Evolutionary conservation across 148 eudicot genomes (phyloP).

Genomic region (Vaccinium myrtillus): DNA sequence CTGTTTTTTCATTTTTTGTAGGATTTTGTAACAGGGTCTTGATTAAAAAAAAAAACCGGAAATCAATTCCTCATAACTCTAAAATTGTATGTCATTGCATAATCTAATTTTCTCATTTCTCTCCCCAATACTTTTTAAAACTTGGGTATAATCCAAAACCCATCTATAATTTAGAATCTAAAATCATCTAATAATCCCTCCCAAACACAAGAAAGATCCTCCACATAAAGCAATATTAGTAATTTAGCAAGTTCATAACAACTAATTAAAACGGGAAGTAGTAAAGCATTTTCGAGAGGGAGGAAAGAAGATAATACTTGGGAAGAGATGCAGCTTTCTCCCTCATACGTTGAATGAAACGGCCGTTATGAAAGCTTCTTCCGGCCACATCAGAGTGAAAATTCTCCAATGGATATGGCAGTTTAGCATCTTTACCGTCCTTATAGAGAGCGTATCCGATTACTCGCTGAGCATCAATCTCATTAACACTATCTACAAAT

Average conservation of each 20-base stretch:
- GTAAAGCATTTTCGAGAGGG: background rate
- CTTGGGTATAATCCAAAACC: background rate
- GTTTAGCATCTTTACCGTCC: constrained; percentile 54
- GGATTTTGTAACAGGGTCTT: no score
- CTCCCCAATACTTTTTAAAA: background rate
- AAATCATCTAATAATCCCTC: background rate
- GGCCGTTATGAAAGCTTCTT: constrained; percentile 78
- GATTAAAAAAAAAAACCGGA: no score
- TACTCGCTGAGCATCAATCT: constrained; percentile 73
- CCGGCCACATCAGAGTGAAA: constrained; percentile 65
- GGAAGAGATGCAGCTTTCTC: constrained; percentile 64
- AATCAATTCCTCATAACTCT: no score
- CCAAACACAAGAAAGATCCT: background rate
- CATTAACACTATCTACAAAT: constrained; percentile 55
- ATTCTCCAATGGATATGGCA: constrained; percentile 65
- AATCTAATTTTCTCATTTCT: background rate
- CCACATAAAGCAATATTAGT: background rate
- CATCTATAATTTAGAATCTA: background rate
- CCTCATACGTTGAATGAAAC: constrained; percentile 75
- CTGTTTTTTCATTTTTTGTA: no score
- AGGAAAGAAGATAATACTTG: constrained; percentile 34
- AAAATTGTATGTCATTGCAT: background rate
- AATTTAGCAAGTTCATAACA: background rate
- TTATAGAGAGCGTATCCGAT: constrained; percentile 68
- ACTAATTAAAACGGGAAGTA: background rate